Evolutionary conservation across 2,329 filamentous ascomycete species (phyloP), one percentile per base, ranked within the genome.

Genomic region (Fusarium sp.): DNA sequence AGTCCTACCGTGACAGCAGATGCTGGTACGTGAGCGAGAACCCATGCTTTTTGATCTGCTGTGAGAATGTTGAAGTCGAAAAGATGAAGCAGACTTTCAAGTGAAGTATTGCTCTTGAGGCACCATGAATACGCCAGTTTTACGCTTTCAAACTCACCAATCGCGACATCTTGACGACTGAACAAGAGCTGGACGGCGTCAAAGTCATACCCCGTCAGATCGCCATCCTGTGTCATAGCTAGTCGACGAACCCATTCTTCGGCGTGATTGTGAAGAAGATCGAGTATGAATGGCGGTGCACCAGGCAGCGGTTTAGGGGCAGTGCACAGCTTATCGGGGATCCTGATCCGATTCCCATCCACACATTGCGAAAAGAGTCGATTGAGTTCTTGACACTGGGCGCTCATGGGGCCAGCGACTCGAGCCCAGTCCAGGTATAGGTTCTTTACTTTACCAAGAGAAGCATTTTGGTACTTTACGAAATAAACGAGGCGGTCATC

Each of bases 351-450:
- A 12, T 66, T 64, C 1, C 63, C 63, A 18, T 66, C 63, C 2
- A 66, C 63, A 8, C 63, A 66, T 10, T 66, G 59, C 6, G 63
- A 66, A 18, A 66, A 66, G 3, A 66, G 59, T 18, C 59, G 63
- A 31, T 66, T 66, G 1, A 66, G 59, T 3, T 66, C 63, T 22
- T 66, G 63, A 3, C 59, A 66, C 8, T 66, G 48, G 2, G 63
- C 35, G 3, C 63, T 55, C 63, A 66, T 56, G 1, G 63, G 59
- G 2, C 63, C 63, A 2, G 20, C 17, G 0, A 36, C 41, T 9
- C 59, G 41, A 4, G 59, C 63, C 59, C 63, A 66, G 7, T 64
- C 59, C 9, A 66, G 59, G 12, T 66, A 66, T 4, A 64, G 17
- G 11, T 66, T 66, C 48, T 66, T 66, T 7, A 64, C 48, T 33